Evolutionary conservation across 345 rosid species (phyloP).

Genomic region (Psidium guajava): DNA sequence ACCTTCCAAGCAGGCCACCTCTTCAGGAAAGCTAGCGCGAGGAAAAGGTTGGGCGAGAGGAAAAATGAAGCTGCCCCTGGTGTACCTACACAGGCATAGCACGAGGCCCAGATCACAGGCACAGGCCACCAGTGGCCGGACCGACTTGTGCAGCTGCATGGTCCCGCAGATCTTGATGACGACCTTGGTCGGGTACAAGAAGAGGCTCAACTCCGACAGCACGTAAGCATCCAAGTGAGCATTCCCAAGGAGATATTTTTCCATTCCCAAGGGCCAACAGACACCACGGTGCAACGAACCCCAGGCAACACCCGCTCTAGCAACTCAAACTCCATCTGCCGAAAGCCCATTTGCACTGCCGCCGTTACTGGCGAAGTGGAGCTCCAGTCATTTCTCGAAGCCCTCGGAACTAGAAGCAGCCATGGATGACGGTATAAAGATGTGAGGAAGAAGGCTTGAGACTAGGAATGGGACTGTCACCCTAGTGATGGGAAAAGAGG

Average conservation of each 20-base stretch:
- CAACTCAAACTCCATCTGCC: conserved; percentile 62
- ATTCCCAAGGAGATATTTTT: conserved; percentile 73
- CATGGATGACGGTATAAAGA: conserved; percentile 18
- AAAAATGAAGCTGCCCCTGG: conserved; percentile 84
- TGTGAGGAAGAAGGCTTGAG: not conserved
- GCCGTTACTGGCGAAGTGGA: conserved; percentile 53
- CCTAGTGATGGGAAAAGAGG: not conserved
- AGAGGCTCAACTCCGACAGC: conserved; percentile 88
- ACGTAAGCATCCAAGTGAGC: conserved; percentile 80
- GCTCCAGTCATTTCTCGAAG: conserved; percentile 92
- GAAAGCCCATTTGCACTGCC: conserved; percentile 37
- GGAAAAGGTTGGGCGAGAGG: conserved; percentile 85
- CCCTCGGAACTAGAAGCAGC: conserved; percentile 95
- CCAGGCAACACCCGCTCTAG: conserved; percentile 45
- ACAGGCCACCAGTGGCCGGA: conserved; percentile 57
- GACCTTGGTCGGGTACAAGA: conserved; percentile 87
- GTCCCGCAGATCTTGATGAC: conserved; percentile 98
- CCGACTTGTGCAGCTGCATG: conserved; percentile 82
- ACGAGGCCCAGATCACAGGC: conserved; percentile 44
- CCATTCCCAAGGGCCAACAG: conserved; percentile 76
- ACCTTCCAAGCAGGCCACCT: conserved; percentile 52
- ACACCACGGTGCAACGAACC: conserved; percentile 85
- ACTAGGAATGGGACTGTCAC: not conserved
- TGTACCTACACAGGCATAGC: conserved; percentile 56
- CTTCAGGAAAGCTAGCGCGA: conserved; percentile 72